Conservation (phyloP, 306 rosid genomes). For the Castanea sativa region DNA sequence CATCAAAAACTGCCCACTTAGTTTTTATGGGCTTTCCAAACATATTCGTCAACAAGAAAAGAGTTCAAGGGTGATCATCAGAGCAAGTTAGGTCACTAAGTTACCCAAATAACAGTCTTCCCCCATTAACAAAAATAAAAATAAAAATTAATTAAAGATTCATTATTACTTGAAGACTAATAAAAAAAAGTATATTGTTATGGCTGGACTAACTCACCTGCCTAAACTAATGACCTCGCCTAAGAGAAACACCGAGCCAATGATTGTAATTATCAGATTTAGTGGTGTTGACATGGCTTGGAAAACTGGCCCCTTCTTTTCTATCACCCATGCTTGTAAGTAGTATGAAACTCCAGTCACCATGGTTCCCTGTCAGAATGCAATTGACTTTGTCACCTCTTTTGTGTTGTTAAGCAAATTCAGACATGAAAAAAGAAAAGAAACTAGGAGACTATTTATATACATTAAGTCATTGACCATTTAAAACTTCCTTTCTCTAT, state of each 20-base stretch:
- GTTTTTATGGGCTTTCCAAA: background rate
- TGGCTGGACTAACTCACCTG: slow-evolving; percentile 23
- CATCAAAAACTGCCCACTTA: background rate
- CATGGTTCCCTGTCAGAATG: slow-evolving; percentile 31
- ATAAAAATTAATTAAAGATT: too few relatives aligned
- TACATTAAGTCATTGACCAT: background rate
- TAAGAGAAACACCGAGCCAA: slow-evolving; percentile 41
- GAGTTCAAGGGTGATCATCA: background rate
- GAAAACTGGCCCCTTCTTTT: slow-evolving; percentile 49
- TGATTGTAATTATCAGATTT: slow-evolving; percentile 34
- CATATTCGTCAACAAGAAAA: background rate
- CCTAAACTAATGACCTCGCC: slow-evolving; percentile 42
- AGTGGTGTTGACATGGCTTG: slow-evolving; percentile 49
- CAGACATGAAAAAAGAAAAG: background rate
- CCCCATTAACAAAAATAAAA: too few relatives aligned
- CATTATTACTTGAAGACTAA: too few relatives aligned
- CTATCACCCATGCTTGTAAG: slow-evolving; percentile 38
- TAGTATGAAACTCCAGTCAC: slow-evolving; percentile 31
- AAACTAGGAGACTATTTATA: background rate
- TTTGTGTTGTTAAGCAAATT: background rate
- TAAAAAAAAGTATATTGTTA: too few relatives aligned
- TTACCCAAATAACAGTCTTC: too few relatives aligned
- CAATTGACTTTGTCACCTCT: background rate
- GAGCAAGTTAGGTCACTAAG: too few relatives aligned
- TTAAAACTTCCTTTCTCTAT: too few relatives aligned